phyloP scores from a whole-genome alignment of 768 basidiomycete species.

The Lentinula lateritia region DNA sequence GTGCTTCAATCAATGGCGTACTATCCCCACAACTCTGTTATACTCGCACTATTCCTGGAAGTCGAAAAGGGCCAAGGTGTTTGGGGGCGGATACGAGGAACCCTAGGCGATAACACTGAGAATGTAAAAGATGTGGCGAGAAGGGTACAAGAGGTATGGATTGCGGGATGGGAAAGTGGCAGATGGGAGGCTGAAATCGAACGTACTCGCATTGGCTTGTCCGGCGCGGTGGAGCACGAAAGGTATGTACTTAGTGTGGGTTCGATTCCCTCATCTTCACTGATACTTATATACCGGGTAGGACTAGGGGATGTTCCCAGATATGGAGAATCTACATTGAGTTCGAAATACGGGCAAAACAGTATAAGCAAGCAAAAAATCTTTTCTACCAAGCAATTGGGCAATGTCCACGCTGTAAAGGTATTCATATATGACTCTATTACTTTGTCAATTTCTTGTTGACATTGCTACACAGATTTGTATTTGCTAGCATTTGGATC shows the following conservation, averaged over 20 bases:
- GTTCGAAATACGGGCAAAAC: slow-evolving; percentile 64
- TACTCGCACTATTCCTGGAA: slow-evolving; percentile 72
- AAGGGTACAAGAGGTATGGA: slow-evolving; percentile 68
- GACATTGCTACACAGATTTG: slow-evolving; percentile 40
- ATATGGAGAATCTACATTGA: slow-evolving; percentile 74
- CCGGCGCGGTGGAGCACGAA: slow-evolving; percentile 57
- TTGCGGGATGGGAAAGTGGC: slow-evolving; percentile 72
- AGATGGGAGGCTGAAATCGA: slow-evolving; percentile 69
- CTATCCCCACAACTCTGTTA: slow-evolving; percentile 67
- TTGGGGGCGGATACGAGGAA: slow-evolving; percentile 65
- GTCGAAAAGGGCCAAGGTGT: slow-evolving; percentile 71
- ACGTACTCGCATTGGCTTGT: slow-evolving; percentile 59
- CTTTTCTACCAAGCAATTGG: slow-evolving; percentile 68
- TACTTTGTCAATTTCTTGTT: background rate
- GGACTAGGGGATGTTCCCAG: slow-evolving; percentile 59
- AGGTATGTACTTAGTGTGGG: slow-evolving; percentile 38
- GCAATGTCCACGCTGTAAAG: slow-evolving; percentile 75
- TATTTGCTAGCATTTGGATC: slow-evolving; percentile 76
- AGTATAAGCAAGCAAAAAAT: slow-evolving; percentile 60
- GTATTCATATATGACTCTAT: slow-evolving; percentile 26
- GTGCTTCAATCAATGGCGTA: slow-evolving; percentile 45
- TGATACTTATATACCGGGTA: slow-evolving; percentile 19
- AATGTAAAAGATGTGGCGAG: slow-evolving; percentile 53
- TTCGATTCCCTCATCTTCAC: background rate
- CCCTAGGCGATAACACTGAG: slow-evolving; percentile 43